Conservation (phyloP, 2,329 filamentous ascomycete genomes). For the Apiospora sp. region DNA sequence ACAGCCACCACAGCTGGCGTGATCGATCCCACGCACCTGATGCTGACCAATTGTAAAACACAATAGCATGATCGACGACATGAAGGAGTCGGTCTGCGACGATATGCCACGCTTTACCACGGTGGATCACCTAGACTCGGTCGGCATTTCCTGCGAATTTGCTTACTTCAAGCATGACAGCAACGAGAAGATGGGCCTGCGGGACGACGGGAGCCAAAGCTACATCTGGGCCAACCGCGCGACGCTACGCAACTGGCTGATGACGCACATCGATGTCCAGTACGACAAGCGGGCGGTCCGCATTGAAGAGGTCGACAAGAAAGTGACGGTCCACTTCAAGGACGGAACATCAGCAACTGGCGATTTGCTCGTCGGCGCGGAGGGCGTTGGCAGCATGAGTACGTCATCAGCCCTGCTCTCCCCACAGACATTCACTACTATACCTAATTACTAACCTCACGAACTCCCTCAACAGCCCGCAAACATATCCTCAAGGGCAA, state of each 20-base stretch:
- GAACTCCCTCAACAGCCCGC: too few relatives aligned
- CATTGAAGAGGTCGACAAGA: constrained; percentile 31
- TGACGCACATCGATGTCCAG: constrained; percentile 37
- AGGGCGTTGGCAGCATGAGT: constrained; percentile 39
- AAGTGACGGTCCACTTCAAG: constrained; percentile 36
- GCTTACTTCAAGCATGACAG: constrained; percentile 25
- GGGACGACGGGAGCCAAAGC: background rate
- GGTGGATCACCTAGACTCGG: constrained; percentile 30
- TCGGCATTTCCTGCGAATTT: constrained; percentile 30
- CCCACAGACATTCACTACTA: too few relatives aligned
- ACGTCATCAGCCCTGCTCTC: too few relatives aligned
- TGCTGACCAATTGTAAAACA: too few relatives aligned
- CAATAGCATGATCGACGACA: constrained; percentile 16
- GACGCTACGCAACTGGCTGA: constrained; percentile 37
- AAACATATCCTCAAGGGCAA: constrained; percentile 40
- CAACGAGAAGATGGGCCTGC: constrained; percentile 25
- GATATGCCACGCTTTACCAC: constrained; percentile 32
- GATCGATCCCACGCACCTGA: too few relatives aligned
- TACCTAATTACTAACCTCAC: too few relatives aligned
- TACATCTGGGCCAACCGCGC: constrained; percentile 36
- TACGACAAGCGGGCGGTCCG: constrained; percentile 34
- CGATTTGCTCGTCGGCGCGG: constrained; percentile 40
- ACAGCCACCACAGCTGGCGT: too few relatives aligned
- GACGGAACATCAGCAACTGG: constrained; percentile 37
- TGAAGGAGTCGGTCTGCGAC: background rate